Evolutionary conservation across 2,329 filamentous ascomycete species (phyloP), one percentile per base, ranked within the genome.

Genomic region (Chalaropsis thielavioides): DNA sequence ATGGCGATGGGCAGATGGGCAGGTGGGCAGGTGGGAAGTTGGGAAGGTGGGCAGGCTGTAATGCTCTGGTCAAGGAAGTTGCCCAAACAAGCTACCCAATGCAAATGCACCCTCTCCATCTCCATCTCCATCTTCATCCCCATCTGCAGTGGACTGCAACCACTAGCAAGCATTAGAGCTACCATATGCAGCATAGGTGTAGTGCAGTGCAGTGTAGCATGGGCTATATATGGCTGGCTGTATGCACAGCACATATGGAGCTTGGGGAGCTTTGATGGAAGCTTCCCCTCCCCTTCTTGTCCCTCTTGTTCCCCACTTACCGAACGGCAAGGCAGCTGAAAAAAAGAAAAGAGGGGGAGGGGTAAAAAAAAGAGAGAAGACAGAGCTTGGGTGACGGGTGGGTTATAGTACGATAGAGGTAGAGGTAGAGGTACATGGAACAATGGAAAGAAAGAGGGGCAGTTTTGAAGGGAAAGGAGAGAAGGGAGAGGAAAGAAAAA

Each of bases 401-500:
- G 10, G n/a, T 59, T 15, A 43, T 24, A 27, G n/a, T n/a, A n/a
- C n/a, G n/a, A n/a, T n/a, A 46, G 43, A 49, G 35, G 46, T 13
- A 59, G 38, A n/a, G n/a, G n/a, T n/a, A n/a, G n/a, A n/a, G n/a
- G n/a, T n/a, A n/a, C n/a, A n/a, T n/a, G n/a, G n/a, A n/a, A n/a
- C n/a, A n/a, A n/a, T n/a, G n/a, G n/a, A n/a, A n/a, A n/a, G n/a
- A n/a, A n/a, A n/a, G 15, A 66, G 41, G 43, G 60, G 13, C 59
- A 38, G 63, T 64, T 60, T 54, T 68, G 66, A 64, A 68, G 66
- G 61, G 61, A 63, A 64, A 64, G 60, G 63, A 64, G 61, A 49
- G 62, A 69, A 65, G 46, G 40, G 60, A 65, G 62, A 46, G 22
- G 31, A 60, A 58, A 40, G 59, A n/a, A 15, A 58, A 58, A 35